Evolutionary conservation across 805 yeast genomes (phyloP).

Genomic region (Allodekkera sacchari): DNA sequence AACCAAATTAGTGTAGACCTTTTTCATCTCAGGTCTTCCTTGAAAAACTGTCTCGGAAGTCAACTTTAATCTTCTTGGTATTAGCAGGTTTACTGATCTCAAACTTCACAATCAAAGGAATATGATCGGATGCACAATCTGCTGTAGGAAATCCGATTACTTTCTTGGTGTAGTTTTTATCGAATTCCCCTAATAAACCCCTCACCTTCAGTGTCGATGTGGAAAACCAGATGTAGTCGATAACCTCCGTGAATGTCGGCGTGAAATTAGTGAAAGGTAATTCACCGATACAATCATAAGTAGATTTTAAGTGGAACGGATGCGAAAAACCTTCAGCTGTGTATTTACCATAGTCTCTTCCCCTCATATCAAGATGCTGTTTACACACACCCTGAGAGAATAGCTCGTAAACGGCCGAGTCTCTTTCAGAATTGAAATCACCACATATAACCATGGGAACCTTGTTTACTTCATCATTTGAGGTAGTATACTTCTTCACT

Average conservation of each 20-base stretch:
- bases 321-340: conserved; percentile 86
- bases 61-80: conserved; percentile 18
- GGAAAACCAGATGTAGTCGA: conserved; percentile 95
- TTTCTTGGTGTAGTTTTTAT: conserved; percentile 63
- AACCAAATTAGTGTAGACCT: no score
- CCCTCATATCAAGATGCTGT: conserved; percentile 72
- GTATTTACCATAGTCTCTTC: conserved; percentile 84
- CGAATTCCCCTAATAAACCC: conserved; percentile 81
- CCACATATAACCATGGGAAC: conserved; percentile 85
- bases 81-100: conserved; percentile 45
- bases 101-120: conserved; percentile 76
- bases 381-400: conserved; percentile 75
- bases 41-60: conserved; percentile 20
- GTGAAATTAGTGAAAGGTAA: conserved; percentile 91
- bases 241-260: conserved; percentile 85
- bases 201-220: conserved; percentile 72
- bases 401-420: conserved; percentile 89
- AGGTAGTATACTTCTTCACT: conserved; percentile 34
- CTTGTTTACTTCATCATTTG: conserved; percentile 27
- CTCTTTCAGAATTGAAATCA: conserved; percentile 83
- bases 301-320: conserved; percentile 71
- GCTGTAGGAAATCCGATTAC: conserved; percentile 91
- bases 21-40: conserved; percentile 24
- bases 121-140: conserved; percentile 90
- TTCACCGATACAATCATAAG: conserved; percentile 79